Base-by-base conservation (phyloP, 2,329 filamentous ascomycete genomes). In the Huntiella abstrusa region DNA sequence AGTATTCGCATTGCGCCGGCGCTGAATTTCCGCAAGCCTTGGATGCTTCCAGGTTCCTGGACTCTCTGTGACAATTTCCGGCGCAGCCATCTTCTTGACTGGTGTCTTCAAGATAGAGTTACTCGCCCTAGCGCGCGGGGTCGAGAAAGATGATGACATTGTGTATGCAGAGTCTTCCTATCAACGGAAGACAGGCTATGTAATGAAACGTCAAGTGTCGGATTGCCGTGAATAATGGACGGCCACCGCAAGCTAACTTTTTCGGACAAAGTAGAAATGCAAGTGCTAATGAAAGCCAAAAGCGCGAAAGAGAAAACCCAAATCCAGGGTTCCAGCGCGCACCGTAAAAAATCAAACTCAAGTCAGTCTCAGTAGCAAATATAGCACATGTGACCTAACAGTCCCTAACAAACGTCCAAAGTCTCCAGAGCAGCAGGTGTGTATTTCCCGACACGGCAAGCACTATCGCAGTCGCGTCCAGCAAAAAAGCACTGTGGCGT, bases 41-140 rank as follows among this genome's bases (percentile, higher is more conserved):
- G 91, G 91, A 60, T 98, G 91, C 57, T 78, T 75, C 88, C 91
- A 98, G 58, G 79, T 84, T 47, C 88, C 87, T 5, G 83, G 73
- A 54, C 71, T 75, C 45, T 75, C 72, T 22, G 61, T 57, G 37
- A 54, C 52, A 16, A 56, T 51, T 1, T 61, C 52, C 13, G 59
- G 48, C 38, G 61, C 59, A 42, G 51, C 56, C 32, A 63, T 58
- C 22, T 60, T 64, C 60, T 68, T 58, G 57, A 69, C 51, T 53
- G 71, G 56, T 53, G 63, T 64, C 33, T 40, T 46, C 22, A 49
- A 6, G 19, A 45, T 36, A 15, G 44, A 22, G 36, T 16, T 17
- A 34, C 11, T 36, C 22, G 22, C 22, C 22, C 22, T 28, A 28
- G 22, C 22, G 22, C 22, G 22, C 22, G 22, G 22, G 8, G 22